Conservation (phyloP, 1,284 basidiomycete genomes). For the Trametes versicolor region DNA sequence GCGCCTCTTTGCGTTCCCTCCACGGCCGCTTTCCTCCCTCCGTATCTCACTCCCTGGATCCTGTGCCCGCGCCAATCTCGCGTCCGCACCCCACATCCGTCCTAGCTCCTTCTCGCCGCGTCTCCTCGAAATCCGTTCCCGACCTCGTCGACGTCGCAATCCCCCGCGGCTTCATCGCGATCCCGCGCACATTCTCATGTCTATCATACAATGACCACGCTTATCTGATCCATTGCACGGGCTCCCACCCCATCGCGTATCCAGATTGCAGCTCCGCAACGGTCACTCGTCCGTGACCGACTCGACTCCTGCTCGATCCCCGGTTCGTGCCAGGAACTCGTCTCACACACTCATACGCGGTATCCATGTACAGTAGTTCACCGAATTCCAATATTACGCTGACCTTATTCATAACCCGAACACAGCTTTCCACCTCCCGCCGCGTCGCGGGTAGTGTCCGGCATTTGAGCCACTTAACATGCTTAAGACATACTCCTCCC, state of each 20-base stretch:
- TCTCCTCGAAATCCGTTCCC: slow-evolving; percentile 1
- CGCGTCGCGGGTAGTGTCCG: background rate
- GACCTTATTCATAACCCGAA: background rate
- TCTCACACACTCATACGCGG: slow-evolving; percentile 10
- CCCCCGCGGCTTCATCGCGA: slow-evolving; percentile 15
- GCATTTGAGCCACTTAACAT: background rate
- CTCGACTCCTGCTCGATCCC: background rate
- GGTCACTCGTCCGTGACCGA: background rate
- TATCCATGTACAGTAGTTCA: slow-evolving; percentile 6
- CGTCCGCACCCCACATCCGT: background rate
- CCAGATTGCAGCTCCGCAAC: slow-evolving; percentile 12
- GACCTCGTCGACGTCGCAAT: background rate
- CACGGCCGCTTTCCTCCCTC: background rate
- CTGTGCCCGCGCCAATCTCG: slow-evolving; percentile 15
- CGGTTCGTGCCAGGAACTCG: background rate
- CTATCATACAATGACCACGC: slow-evolving; percentile 26
- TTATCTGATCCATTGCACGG: slow-evolving; percentile 28
- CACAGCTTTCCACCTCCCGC: slow-evolving; percentile 3
- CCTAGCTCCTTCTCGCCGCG: slow-evolving; percentile 7
- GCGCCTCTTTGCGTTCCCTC: background rate
- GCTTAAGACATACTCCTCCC: background rate
- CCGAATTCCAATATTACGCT: background rate
- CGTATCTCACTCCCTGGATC: background rate
- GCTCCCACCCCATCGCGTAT: slow-evolving; percentile 3
- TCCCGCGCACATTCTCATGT: slow-evolving; percentile 29